Conservation (phyloP, 179 eudicot species). For the Sideroxylon spinosum region DNA sequence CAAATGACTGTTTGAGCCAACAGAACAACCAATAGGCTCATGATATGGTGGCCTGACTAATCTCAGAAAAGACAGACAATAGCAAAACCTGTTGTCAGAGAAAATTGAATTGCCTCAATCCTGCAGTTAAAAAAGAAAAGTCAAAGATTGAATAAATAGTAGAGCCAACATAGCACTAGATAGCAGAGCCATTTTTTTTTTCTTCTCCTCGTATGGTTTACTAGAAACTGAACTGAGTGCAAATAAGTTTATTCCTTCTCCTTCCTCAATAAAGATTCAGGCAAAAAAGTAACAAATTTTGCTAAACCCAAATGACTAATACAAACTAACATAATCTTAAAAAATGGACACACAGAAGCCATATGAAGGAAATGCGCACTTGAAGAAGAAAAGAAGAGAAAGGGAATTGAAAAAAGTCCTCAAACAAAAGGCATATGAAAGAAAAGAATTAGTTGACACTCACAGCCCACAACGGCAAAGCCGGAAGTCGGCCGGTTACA, state of each 20-base stretch:
- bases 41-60: background rate
- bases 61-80: too few relatives aligned
- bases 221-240: too few relatives aligned
- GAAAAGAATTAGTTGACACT: constrained; percentile 28
- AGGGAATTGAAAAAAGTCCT: background rate
- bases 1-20: background rate
- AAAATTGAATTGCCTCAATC: too few relatives aligned
- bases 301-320: background rate
- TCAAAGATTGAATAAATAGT: too few relatives aligned
- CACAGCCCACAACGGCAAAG: constrained; percentile 87
- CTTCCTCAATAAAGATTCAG: background rate
- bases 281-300: background rate
- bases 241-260: too few relatives aligned
- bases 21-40: background rate
- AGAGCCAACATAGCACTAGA: too few relatives aligned
- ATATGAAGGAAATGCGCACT: background rate
- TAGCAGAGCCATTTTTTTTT: too few relatives aligned
- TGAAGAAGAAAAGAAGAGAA: background rate
- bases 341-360: background rate
- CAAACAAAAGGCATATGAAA: background rate
- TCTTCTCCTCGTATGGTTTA: too few relatives aligned
- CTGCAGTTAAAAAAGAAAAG: too few relatives aligned
- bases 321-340: background rate
- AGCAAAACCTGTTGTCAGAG: too few relatives aligned
- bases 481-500: constrained; percentile 57